Evolutionary conservation across 805 yeast species (phyloP).

Genomic region (Suhomyces xylopsoci): DNA sequence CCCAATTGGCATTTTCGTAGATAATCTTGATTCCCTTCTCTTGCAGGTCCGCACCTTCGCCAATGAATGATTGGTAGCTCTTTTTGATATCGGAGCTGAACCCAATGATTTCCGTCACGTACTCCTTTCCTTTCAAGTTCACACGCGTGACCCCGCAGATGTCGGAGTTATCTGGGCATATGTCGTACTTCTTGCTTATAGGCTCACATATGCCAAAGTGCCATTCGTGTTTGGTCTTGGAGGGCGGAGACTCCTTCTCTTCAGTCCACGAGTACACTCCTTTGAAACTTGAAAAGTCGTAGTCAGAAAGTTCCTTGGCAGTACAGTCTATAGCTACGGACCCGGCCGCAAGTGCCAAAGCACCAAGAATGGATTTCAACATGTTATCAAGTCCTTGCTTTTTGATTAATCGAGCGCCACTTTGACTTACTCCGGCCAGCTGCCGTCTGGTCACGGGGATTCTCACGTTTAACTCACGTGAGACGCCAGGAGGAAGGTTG

Average conservation of each 20-base stretch:
- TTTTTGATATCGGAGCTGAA: slow-evolving; percentile 43
- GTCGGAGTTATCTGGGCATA: slow-evolving; percentile 70
- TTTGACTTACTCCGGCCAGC: not conserved
- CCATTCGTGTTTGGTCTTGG: slow-evolving; percentile 62
- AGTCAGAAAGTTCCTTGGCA: slow-evolving; percentile 31
- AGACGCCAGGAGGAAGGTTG: not conserved
- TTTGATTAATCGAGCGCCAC: not conserved
- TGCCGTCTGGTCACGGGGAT: not conserved
- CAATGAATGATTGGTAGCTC: slow-evolving; percentile 24
- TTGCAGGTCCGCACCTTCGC: slow-evolving; percentile 25
- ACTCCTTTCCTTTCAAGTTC: slow-evolving; percentile 46
- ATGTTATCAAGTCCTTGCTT: not conserved
- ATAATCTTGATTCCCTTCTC: slow-evolving; percentile 30
- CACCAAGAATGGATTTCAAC: not conserved
- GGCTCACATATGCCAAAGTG: slow-evolving; percentile 67
- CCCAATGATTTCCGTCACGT: slow-evolving; percentile 62
- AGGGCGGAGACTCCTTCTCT: slow-evolving; percentile 72
- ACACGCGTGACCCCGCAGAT: slow-evolving; percentile 73
- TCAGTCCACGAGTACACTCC: slow-evolving; percentile 43
- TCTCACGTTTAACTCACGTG: not conserved
- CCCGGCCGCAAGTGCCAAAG: slow-evolving; percentile 5
- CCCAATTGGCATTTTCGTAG: slow-evolving; percentile 67
- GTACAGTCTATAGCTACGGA: slow-evolving; percentile 32
- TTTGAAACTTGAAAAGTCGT: slow-evolving; percentile 45
- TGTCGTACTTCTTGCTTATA: slow-evolving; percentile 34